A percentile compares a stretch with the other conserved stretches of the same genome.
These are phyloP conservation scores for Aspergillus flavus DNA, from an alignment of 2,329 filamentous ascomycete species.

Conservation along the genomic window DNA sequence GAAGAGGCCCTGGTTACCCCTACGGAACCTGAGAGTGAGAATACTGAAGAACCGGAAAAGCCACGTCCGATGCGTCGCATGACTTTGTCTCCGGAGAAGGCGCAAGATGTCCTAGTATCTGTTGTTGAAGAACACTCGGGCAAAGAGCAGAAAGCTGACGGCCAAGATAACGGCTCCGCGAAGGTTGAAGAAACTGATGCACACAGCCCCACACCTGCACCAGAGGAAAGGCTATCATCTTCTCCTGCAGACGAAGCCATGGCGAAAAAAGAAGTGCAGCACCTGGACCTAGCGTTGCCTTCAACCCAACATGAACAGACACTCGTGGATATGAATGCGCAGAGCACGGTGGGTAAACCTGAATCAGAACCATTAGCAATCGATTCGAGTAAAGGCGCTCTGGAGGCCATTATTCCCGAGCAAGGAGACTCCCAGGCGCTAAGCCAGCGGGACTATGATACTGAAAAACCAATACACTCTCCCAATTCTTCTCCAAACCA, in stretches of 20 bases:
- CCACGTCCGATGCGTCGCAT: conserved; percentile 41
- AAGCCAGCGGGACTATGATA: conserved; percentile 19
- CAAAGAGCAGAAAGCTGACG: conserved; percentile 32
- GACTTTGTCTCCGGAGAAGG: conserved; percentile 62
- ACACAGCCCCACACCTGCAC: conserved; percentile 20
- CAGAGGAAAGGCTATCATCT: conserved; percentile 20
- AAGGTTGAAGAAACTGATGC: conserved; percentile 27
- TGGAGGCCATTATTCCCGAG: conserved; percentile 18
- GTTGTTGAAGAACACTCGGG: conserved; percentile 66
- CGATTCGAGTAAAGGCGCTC: conserved; percentile 12
- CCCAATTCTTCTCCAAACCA: conserved; percentile 28
- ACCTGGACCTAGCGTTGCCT: conserved; percentile 62
- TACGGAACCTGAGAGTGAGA: conserved; percentile 37
- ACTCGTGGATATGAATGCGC: conserved; percentile 12
- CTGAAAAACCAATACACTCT: conserved; percentile 8
- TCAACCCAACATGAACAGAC: conserved; percentile 28
- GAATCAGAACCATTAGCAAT: conserved; percentile 10
- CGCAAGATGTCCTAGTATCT: conserved; percentile 64
- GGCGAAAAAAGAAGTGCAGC: conserved; percentile 58
- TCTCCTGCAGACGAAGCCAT: conserved; percentile 28
- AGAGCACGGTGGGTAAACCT: neutral
- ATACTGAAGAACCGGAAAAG: conserved; percentile 32
- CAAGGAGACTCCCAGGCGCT: conserved; percentile 9
- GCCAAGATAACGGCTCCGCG: conserved; percentile 14
- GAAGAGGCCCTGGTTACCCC: conserved; percentile 63